A percentile compares a stretch with the other conserved stretches of the same genome.
These are phyloP conservation scores for Sporobolomyces pararoseus DNA, from an alignment of 768 basidiomycete species.

Conservation along the genomic window DNA sequence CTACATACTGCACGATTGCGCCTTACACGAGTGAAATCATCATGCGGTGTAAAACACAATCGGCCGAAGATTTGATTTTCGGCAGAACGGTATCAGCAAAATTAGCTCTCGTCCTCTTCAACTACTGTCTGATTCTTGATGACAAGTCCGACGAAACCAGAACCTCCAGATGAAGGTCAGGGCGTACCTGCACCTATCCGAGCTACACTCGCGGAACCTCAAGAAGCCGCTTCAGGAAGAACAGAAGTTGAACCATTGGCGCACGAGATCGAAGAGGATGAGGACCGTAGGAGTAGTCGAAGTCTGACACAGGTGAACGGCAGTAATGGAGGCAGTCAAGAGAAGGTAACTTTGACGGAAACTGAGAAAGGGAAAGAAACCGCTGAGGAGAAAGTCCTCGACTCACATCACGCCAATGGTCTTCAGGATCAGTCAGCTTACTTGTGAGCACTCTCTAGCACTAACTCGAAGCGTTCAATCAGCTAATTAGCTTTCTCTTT, in stretches of 20 bases:
- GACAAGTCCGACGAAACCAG: neutral
- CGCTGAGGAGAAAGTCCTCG: neutral
- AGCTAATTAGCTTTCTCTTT: neutral
- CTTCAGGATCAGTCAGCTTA: slow-evolving; percentile 14
- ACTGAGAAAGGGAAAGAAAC: neutral
- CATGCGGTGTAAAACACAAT: no score
- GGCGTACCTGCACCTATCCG: slow-evolving; percentile 1
- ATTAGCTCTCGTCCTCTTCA: no score
- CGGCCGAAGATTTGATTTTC: no score
- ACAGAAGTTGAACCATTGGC: neutral
- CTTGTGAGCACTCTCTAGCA: neutral
- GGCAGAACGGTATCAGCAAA: no score
- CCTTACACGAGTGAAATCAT: no score
- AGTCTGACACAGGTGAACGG: slow-evolving; percentile 1
- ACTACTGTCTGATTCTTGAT: no score
- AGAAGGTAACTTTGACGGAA: neutral
- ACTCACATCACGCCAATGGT: slow-evolving; percentile 13
- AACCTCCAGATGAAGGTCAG: neutral
- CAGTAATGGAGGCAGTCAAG: neutral
- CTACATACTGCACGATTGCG: no score
- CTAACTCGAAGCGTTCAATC: neutral
- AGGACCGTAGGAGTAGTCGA: neutral
- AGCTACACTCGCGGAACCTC: slow-evolving; percentile 14
- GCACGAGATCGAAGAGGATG: slow-evolving; percentile 11
- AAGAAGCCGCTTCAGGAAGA: slow-evolving; percentile 7